These are phyloP conservation scores for Plectosphaerella sp. DNA, from an alignment of 2,329 filamentous ascomycete species.

Conservation along the genomic window DNA sequence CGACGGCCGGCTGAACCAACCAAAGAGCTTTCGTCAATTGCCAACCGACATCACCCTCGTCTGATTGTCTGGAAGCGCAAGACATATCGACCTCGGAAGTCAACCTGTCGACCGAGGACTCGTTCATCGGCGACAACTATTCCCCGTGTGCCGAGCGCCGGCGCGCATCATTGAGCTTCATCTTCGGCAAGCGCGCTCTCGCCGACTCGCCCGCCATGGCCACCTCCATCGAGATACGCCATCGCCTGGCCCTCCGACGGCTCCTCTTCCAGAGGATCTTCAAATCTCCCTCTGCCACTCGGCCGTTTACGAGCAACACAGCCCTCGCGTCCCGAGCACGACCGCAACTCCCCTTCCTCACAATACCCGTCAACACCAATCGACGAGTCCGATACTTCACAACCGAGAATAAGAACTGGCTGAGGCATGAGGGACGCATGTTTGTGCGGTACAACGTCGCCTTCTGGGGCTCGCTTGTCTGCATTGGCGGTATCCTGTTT, in stretches of 20 bases:
- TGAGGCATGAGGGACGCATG: conserved; percentile 66
- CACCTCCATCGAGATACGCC: conserved; percentile 25
- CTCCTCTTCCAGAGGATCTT: conserved; percentile 19
- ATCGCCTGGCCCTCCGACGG: conserved; percentile 30
- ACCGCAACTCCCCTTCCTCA: conserved; percentile 49
- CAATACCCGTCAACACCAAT: conserved; percentile 33
- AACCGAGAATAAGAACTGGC: conserved; percentile 69
- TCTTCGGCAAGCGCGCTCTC: no score
- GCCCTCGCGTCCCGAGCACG: conserved; percentile 25
- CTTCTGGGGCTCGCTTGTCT: conserved; percentile 59
- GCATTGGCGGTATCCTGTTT: conserved; percentile 57
- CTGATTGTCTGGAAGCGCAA: no score
- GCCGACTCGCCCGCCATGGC: no score
- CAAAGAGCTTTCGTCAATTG: no score
- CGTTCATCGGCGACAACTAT: no score
- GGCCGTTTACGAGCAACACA: conserved; percentile 12
- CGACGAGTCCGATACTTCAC: conserved; percentile 67
- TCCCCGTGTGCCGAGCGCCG: no score
- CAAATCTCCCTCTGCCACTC: conserved; percentile 7
- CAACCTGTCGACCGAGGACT: no score
- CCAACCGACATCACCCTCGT: no score
- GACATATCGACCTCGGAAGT: no score
- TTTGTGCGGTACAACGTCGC: conserved; percentile 64
- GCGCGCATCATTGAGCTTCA: no score
- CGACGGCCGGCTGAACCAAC: no score